These are phyloP conservation scores for Tillandsia leiboldiana DNA, from an alignment of 176 grass and related monocot genomes.

Conservation along the genomic window DNA sequence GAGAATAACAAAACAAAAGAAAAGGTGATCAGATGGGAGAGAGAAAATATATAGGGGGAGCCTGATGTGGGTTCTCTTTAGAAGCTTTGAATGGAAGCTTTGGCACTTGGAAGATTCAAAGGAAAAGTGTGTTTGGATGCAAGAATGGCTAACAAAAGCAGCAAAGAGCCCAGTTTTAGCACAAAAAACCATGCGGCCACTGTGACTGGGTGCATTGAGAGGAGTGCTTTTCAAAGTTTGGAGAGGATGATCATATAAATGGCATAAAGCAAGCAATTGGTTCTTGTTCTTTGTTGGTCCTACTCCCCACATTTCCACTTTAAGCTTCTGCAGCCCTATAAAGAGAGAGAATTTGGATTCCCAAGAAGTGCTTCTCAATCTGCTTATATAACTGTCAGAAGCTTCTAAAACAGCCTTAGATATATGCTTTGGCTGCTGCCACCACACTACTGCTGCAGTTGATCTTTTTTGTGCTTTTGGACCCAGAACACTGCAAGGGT, in stretches of 20 bases:
- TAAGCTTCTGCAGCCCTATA: conserved; percentile 24
- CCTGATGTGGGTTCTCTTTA: conserved; percentile 25
- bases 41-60: conserved; percentile 36
- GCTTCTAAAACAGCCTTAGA: conserved; percentile 45
- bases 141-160: conserved; percentile 27
- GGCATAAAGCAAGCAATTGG: conserved; percentile 32
- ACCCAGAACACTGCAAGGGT: conserved; percentile 13
- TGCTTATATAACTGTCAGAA: conserved; percentile 29
- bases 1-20: conserved; percentile 32
- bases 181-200: conserved; percentile 15
- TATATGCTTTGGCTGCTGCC: conserved; percentile 24
- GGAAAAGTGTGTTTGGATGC: conserved; percentile 27
- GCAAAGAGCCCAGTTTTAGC: conserved; percentile 16
- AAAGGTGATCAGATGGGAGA: not conserved
- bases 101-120: conserved; percentile 56
- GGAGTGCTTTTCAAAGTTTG: conserved; percentile 3
- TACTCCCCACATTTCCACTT: conserved; percentile 29
- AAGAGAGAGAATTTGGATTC: conserved; percentile 11
- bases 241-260: conserved; percentile 18
- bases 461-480: conserved; percentile 44
- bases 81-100: conserved; percentile 41
- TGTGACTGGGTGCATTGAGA: not conserved
- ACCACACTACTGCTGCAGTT: not conserved
- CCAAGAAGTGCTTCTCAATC: conserved; percentile 16
- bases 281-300: conserved; percentile 34